Evolutionary conservation across 2,329 filamentous ascomycete genomes (phyloP).

Genomic region (Ambrosiella beaveri): DNA sequence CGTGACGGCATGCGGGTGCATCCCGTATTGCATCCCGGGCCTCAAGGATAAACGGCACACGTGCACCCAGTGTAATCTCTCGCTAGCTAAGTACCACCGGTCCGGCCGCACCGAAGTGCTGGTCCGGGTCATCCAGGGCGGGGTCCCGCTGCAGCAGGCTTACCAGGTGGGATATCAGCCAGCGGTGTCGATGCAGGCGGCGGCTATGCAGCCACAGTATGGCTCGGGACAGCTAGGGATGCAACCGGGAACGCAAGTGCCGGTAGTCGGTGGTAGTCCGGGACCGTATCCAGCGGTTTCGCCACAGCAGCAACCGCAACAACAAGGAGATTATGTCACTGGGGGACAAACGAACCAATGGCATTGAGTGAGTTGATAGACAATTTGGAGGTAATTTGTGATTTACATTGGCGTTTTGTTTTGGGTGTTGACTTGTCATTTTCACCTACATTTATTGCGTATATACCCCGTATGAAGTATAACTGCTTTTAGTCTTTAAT

Average conservation of each 20-base stretch:
- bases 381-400: too few relatives aligned
- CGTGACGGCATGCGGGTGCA: constrained; percentile 15
- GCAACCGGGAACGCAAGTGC: neutral
- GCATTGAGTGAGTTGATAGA: too few relatives aligned
- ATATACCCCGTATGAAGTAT: too few relatives aligned
- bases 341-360: too few relatives aligned
- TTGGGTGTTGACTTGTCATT: too few relatives aligned
- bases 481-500: too few relatives aligned
- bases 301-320: too few relatives aligned
- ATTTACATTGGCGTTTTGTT: too few relatives aligned
- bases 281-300: too few relatives aligned
- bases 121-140: constrained; percentile 10
- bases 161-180: constrained; percentile 2
- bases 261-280: too few relatives aligned
- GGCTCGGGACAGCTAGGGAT: neutral
- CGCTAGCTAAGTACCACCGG: constrained; percentile 17
- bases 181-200: neutral
- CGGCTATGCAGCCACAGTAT: neutral
- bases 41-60: constrained; percentile 16
- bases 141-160: neutral
- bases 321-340: too few relatives aligned
- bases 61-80: constrained; percentile 15
- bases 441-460: too few relatives aligned
- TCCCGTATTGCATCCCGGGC: constrained; percentile 15
- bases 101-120: constrained; percentile 17